Evolutionary conservation across 2,329 filamentous ascomycete species (phyloP), one percentile per base, ranked within the genome.

Genomic region (Cytospora piceicola): DNA sequence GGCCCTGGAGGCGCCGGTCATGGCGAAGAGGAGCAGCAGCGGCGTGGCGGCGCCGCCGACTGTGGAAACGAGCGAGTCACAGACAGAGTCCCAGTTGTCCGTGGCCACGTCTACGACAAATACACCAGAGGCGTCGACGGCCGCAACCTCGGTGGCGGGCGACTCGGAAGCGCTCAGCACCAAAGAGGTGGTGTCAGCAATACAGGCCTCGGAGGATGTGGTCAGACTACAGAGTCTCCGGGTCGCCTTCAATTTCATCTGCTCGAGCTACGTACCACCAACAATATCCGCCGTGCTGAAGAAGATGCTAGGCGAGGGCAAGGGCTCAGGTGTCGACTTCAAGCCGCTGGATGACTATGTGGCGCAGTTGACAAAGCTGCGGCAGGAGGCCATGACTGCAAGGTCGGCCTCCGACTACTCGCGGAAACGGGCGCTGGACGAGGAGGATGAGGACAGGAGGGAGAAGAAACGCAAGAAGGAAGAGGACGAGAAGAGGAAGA

Each of bases 391-490:
- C 0, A 77, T 88, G 7, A 87, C 90, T 1, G 81, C 91, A 3
- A 85, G 92, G 61, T 88, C 88, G 2, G 78, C 88, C 11, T 84
- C 82, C 2, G 90, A 94, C 75, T 93, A 90, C 75, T 87, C 90
- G 4, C 83, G 88, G 24, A 94, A 94, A 75, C 84, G 89, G 20
- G 77, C 77, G 0, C 75, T 83, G 0, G 88, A 92, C 67, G 91
- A 92, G 42, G 89, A 92, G 36, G 85, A 87, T 29, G 85, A 86
- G 42, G 84, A 86, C 15, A 79, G 89, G 3, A 88, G 87, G 3
- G 91, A 94, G 75, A 97, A 95, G 85, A 94, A 90, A 80, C 83
- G 90, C 53, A 94, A 89, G 76, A 88, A 90, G 78, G 93, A 97
- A 59, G 94, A 97, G 68, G 94, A 97, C 66, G 94, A 97, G 66